A percentile compares a stretch with the other conserved stretches of the same genome.
Evolutionary conservation across 2,329 filamentous ascomycete genomes (phyloP).

Genomic region (Colletotrichum sp.): DNA sequence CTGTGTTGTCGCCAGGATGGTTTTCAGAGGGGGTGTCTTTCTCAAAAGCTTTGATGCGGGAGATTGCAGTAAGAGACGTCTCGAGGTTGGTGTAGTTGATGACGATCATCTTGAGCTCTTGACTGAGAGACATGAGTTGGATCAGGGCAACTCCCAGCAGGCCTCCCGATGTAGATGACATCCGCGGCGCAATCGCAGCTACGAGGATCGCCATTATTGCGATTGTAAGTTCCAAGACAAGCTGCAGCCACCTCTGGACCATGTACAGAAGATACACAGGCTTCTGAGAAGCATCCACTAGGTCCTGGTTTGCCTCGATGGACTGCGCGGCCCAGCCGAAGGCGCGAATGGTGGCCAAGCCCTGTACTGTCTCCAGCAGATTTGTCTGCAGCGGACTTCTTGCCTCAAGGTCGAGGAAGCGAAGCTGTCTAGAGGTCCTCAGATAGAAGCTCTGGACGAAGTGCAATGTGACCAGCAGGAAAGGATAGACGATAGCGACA

Average conservation of each 20-base stretch:
- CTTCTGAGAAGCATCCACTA: constrained; percentile 49
- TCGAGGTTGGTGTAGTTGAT: constrained; percentile 39
- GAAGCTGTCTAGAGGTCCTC: constrained; percentile 58
- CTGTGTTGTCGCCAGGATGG: neutral
- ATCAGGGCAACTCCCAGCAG: constrained; percentile 33
- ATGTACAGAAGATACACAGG: constrained; percentile 55
- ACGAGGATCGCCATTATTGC: constrained; percentile 53
- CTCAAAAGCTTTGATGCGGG: constrained; percentile 35
- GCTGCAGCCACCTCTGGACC: constrained; percentile 53
- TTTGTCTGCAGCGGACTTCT: constrained; percentile 54
- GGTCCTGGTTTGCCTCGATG: constrained; percentile 36
- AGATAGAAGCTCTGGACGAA: constrained; percentile 57
- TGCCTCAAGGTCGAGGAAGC: constrained; percentile 57
- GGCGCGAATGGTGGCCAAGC: constrained; percentile 53
- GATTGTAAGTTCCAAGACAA: constrained; percentile 56
- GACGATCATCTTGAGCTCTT: constrained; percentile 34
- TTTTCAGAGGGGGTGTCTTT: constrained; percentile 29
- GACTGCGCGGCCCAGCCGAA: constrained; percentile 49
- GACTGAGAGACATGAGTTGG: constrained; percentile 28
- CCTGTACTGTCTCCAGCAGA: constrained; percentile 53
- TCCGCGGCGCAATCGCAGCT: constrained; percentile 41
- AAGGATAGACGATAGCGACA: neutral
- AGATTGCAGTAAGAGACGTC: constrained; percentile 38
- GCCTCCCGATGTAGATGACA: constrained; percentile 28
- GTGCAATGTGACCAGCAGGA: neutral